Conservation (phyloP, 805 yeast species). For the Cyberlindnera lachancei region DNA sequence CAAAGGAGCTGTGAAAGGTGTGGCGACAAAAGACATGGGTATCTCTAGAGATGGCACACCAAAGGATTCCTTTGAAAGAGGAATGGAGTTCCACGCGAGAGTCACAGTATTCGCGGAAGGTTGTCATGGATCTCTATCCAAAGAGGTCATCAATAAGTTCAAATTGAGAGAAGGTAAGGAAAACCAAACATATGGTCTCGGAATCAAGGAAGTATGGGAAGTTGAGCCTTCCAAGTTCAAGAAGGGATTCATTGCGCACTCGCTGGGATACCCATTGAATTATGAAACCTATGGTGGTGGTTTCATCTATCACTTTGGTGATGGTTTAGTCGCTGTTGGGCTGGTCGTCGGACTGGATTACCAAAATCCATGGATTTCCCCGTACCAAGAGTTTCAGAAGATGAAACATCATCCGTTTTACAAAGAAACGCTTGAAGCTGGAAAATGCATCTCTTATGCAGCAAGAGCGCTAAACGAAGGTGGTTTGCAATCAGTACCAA, state of each 20-base stretch:
- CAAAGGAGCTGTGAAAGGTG: slow-evolving; percentile 68
- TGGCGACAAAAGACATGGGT: slow-evolving; percentile 93
- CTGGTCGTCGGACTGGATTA: slow-evolving; percentile 94
- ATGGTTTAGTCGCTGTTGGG: slow-evolving; percentile 85
- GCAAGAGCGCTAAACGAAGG: slow-evolving; percentile 98
- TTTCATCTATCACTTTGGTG: slow-evolving; percentile 94
- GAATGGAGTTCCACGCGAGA: slow-evolving; percentile 94
- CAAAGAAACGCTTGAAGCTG: slow-evolving; percentile 66
- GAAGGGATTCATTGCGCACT: slow-evolving; percentile 75
- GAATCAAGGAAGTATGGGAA: slow-evolving; percentile 97
- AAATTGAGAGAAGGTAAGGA: slow-evolving; percentile 55
- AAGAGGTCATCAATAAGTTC: slow-evolving; percentile 63
- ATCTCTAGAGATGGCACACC: slow-evolving; percentile 68
- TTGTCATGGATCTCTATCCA: slow-evolving; percentile 92
- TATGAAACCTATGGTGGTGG: slow-evolving; percentile 89
- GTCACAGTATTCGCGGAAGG: slow-evolving; percentile 92
- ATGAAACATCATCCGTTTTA: slow-evolving; percentile 91
- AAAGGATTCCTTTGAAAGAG: slow-evolving; percentile 81
- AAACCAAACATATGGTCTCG: slow-evolving; percentile 91
- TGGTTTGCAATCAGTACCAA: slow-evolving; percentile 89
- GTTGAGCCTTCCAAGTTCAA: slow-evolving; percentile 75
- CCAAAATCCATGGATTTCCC: slow-evolving; percentile 89
- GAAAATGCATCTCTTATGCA: slow-evolving; percentile 88
- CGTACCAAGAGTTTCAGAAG: slow-evolving; percentile 91
- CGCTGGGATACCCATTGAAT: slow-evolving; percentile 82